These are phyloP conservation scores for Linnemannia zychae DNA, from an alignment of 192 early-diverging fungal genomes.

Conservation along the genomic window DNA sequence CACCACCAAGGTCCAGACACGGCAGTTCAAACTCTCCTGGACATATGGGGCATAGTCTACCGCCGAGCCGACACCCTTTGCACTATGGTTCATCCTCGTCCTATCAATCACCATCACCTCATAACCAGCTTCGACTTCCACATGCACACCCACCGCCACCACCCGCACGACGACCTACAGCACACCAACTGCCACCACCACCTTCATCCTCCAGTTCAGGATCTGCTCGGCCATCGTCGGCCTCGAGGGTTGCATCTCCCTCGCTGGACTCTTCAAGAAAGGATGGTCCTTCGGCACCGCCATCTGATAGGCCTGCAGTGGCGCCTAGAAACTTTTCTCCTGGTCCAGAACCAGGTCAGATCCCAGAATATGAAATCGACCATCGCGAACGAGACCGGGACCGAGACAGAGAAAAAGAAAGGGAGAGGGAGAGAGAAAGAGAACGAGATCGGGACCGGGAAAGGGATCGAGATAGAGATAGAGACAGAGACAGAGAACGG, in stretches of 20 bases:
- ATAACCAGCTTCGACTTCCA: slow-evolving; percentile 49
- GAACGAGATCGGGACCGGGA: slow-evolving; percentile 33
- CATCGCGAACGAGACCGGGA: slow-evolving; percentile 21
- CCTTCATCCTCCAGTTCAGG: slow-evolving; percentile 11
- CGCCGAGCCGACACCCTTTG: slow-evolving; percentile 26
- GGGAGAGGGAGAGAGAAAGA: slow-evolving; percentile 29
- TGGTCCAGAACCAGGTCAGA: slow-evolving; percentile 43
- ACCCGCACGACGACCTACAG: slow-evolving; percentile 42
- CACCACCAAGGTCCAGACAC: slow-evolving; percentile 53
- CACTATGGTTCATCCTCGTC: slow-evolving; percentile 40
- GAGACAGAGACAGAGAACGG: slow-evolving; percentile 13
- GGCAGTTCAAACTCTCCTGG: slow-evolving; percentile 39
- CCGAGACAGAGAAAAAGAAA: slow-evolving; percentile 28
- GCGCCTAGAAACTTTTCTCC: slow-evolving; percentile 25
- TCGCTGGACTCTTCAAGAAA: slow-evolving; percentile 3
- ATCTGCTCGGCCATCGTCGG: not conserved
- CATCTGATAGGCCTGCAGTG: not conserved
- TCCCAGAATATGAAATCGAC: slow-evolving; percentile 51
- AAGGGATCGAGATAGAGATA: slow-evolving; percentile 17
- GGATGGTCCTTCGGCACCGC: not conserved
- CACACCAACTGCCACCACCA: slow-evolving; percentile 42
- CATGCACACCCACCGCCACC: slow-evolving; percentile 55
- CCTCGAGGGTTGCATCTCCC: slow-evolving; percentile 30
- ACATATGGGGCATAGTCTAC: slow-evolving; percentile 28
- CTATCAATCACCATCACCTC: slow-evolving; percentile 51